Evolutionary conservation across 805 yeast species (phyloP).

Genomic region (Hanseniaspora hatyaiensis): DNA sequence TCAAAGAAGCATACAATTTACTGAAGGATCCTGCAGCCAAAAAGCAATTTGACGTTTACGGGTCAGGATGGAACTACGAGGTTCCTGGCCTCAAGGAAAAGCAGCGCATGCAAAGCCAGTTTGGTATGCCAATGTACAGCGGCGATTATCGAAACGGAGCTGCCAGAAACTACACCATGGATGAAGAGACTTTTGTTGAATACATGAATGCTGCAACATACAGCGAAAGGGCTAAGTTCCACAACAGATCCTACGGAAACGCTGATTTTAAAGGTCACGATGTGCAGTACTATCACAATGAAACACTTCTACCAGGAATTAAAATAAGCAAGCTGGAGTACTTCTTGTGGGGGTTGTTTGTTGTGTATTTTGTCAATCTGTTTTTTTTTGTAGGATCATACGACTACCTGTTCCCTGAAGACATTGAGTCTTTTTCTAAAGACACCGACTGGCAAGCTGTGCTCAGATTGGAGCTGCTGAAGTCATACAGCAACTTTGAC

Average conservation of each 20-base stretch:
- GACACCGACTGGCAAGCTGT: slow-evolving; percentile 5
- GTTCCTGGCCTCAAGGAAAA: neutral
- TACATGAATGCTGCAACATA: slow-evolving; percentile 9
- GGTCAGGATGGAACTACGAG: slow-evolving; percentile 8
- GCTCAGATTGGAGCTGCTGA: slow-evolving; percentile 3
- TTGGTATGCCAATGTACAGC: neutral
- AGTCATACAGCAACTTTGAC: slow-evolving; percentile 4
- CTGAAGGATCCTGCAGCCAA: slow-evolving; percentile 2
- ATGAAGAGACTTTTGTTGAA: slow-evolving; percentile 1
- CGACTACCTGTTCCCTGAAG: neutral
- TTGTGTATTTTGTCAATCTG: neutral
- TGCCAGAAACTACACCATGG: neutral
- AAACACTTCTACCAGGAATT: neutral
- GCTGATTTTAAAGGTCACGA: too few relatives aligned
- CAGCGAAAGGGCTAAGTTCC: neutral
- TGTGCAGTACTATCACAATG: too few relatives aligned
- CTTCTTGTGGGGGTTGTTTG: neutral
- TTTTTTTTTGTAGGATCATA: slow-evolving; percentile 4
- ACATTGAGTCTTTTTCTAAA: neutral
- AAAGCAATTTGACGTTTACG: neutral
- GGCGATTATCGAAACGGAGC: neutral
- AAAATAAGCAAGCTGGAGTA: neutral
- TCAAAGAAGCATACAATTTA: slow-evolving; percentile 7
- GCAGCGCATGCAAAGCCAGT: too few relatives aligned
- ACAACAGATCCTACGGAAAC: neutral